Evolutionary conservation across 768 basidiomycete genomes (phyloP).

Genomic region (Hericium erinaceus): DNA sequence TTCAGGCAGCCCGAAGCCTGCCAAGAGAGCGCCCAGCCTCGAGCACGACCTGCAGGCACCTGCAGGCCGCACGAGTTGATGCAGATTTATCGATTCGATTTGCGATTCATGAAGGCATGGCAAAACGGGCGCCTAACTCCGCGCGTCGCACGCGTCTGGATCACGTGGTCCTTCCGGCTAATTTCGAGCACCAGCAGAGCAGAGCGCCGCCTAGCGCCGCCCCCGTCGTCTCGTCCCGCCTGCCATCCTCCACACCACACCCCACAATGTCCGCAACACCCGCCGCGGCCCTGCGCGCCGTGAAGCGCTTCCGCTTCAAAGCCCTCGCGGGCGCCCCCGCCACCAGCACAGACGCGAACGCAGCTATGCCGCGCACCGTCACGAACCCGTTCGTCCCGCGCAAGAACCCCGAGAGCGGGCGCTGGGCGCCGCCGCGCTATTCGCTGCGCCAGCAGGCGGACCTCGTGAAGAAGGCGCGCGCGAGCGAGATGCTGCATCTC

Average conservation of each 20-base stretch:
- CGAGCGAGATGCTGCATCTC: constrained; percentile 40
- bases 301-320: constrained; percentile 37
- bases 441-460: constrained; percentile 74
- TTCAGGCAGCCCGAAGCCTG: too few species aligned
- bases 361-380: constrained; percentile 14
- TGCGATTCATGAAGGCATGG: too few species aligned
- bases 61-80: too few species aligned
- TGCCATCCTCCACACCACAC: neutral
- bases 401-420: constrained; percentile 46
- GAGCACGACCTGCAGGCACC: too few species aligned
- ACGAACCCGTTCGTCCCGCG: constrained; percentile 65
- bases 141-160: neutral
- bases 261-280: neutral
- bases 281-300: constrained; percentile 22
- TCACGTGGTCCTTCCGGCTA: neutral
- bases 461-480: constrained; percentile 62
- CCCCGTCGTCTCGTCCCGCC: neutral
- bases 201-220: neutral
- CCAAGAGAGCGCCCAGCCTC: too few species aligned
- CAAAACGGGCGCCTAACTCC: neutral
- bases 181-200: neutral
- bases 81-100: too few species aligned
- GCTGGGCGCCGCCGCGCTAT: constrained; percentile 63
- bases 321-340: constrained; percentile 31
- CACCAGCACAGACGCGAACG: neutral